phyloP scores from a whole-genome alignment of 2,329 filamentous ascomycete genomes.

The Colletotrichum godetiae region DNA sequence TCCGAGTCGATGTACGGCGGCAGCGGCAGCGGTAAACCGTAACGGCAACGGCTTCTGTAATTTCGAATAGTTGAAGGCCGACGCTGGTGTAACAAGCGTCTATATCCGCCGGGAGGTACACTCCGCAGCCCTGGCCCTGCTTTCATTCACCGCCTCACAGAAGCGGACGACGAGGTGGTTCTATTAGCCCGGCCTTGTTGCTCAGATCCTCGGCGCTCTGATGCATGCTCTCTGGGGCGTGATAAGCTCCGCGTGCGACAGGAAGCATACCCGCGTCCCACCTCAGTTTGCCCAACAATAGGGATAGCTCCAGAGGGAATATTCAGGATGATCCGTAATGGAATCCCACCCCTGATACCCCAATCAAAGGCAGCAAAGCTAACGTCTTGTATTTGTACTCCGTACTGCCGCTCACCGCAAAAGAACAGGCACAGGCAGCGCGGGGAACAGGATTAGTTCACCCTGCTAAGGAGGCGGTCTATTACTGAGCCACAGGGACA shows the following conservation, averaged over 20 bases:
- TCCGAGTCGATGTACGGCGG: constrained; percentile 6
- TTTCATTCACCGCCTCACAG: constrained; percentile 32
- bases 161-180: constrained; percentile 19
- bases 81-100: constrained; percentile 16
- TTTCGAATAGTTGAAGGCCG: neutral
- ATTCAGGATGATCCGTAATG: constrained; percentile 13
- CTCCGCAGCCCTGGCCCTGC: constrained; percentile 17
- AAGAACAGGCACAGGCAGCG: constrained; percentile 27
- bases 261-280: constrained; percentile 29
- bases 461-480: constrained; percentile 28
- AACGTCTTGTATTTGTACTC: constrained; percentile 9
- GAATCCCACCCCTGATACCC: constrained; percentile 3
- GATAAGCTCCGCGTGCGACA: constrained; percentile 35
- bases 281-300: constrained; percentile 6
- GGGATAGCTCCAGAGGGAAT: constrained; percentile 2
- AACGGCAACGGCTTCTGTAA: neutral
- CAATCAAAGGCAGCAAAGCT: constrained; percentile 15
- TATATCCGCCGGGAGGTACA: constrained; percentile 15
- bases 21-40: neutral
- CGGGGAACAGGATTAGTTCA: constrained; percentile 16
- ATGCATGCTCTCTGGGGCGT: constrained; percentile 24
- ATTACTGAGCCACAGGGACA: constrained; percentile 31
- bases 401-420: constrained; percentile 28
- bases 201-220: constrained; percentile 35
- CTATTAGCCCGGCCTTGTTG: constrained; percentile 9